Evolutionary conservation across 306 rosid genomes (phyloP).

Genomic region (Argentina anserina): DNA sequence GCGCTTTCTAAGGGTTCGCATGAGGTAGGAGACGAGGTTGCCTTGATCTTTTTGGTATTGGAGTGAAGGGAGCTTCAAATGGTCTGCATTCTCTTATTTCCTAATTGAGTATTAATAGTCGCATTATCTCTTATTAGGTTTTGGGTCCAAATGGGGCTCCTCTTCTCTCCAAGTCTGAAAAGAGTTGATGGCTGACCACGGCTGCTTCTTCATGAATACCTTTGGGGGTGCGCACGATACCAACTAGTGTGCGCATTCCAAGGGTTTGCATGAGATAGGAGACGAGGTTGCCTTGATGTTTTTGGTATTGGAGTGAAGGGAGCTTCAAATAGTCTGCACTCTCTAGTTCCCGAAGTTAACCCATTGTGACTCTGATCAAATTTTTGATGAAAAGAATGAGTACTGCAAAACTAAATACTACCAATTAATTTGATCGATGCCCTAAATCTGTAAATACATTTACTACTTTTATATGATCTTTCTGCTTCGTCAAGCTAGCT

Average conservation of each 20-base stretch:
- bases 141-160: slow-evolving; percentile 40
- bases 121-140: not conserved
- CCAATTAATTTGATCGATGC: not conserved
- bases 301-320: slow-evolving; percentile 79
- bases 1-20: slow-evolving; percentile 47
- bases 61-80: slow-evolving; percentile 72
- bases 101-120: not conserved
- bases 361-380: not conserved
- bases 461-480: no score
- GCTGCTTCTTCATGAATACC: slow-evolving; percentile 72
- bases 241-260: slow-evolving; percentile 9
- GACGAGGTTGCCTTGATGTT: slow-evolving; percentile 49
- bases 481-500: not conserved
- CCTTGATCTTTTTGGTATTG: slow-evolving; percentile 58
- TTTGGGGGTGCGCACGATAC: slow-evolving; percentile 18
- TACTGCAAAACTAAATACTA: not conserved
- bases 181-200: slow-evolving; percentile 48
- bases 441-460: not conserved
- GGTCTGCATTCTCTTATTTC: not conserved
- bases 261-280: slow-evolving; percentile 64
- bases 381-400: not conserved
- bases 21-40: slow-evolving; percentile 54
- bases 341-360: not conserved
- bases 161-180: slow-evolving; percentile 49
- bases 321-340: slow-evolving; percentile 29